Conservation (phyloP, 345 rosid genomes). For the Brassica cretica region DNA sequence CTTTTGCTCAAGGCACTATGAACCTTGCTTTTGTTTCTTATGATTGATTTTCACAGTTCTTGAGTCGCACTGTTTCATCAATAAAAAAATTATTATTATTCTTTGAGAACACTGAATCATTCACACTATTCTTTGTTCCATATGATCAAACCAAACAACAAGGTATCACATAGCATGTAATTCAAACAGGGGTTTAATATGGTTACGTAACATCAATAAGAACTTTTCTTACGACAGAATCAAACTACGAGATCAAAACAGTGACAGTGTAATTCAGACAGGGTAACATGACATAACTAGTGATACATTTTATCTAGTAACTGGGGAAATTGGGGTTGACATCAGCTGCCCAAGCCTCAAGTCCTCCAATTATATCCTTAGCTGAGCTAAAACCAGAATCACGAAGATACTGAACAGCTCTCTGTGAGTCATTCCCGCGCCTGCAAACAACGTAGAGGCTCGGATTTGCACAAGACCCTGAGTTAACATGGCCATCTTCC, state of each 20-base stretch:
- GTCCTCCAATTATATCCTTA: constrained; percentile 78
- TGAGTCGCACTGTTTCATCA: not conserved
- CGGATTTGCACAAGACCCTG: constrained; percentile 37
- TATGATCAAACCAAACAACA: constrained; percentile 3
- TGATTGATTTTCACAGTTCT: constrained; percentile 9
- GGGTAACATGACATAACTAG: constrained; percentile 7
- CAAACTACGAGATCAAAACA: constrained; percentile 3
- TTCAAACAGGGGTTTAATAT: not conserved
- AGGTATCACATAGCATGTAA: not conserved
- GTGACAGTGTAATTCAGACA: not conserved
- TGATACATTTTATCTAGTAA: constrained; percentile 48
- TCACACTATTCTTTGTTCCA: not conserved
- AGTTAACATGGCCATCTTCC: constrained; percentile 32
- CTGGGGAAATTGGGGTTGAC: constrained; percentile 82
- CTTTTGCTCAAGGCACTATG: constrained; percentile 1
- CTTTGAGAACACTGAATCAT: not conserved
- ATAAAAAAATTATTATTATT: not conserved
- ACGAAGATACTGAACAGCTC: constrained; percentile 72
- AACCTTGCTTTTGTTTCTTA: constrained; percentile 16
- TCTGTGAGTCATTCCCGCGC: constrained; percentile 94
- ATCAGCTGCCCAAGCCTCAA: constrained; percentile 73
- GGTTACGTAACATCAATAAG: not conserved
- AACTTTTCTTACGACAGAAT: not conserved
- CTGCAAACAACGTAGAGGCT: constrained; percentile 70
- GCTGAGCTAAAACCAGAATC: constrained; percentile 61